A percentile compares a stretch with the other conserved stretches of the same genome.
Evolutionary conservation across 208 protist species (phyloP).

Genomic region (Acanthamoeba lenticulata): DNA sequence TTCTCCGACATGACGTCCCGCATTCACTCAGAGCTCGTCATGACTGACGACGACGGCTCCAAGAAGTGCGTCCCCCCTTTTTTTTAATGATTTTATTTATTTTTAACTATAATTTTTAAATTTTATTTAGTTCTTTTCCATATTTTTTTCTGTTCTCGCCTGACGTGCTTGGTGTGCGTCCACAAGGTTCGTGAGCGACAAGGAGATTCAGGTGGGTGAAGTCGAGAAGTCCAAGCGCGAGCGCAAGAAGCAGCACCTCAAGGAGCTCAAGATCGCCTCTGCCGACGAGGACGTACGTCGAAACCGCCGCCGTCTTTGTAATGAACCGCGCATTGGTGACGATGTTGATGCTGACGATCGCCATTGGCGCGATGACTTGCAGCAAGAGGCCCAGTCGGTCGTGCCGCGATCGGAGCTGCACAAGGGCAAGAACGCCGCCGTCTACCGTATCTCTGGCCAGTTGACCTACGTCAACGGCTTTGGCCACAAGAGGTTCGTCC

Average conservation of each 20-base stretch:
- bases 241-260: conserved; percentile 53
- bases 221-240: conserved; percentile 57
- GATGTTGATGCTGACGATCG: too few species aligned
- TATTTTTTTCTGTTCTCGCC: too few species aligned
- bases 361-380: background rate
- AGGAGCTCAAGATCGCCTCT: conserved; percentile 21
- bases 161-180: too few species aligned
- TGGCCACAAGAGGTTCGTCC: conserved; percentile 13
- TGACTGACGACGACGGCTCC: conserved; percentile 57
- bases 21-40: conserved; percentile 63
- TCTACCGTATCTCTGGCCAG: conserved; percentile 71
- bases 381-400: conserved; percentile 1
- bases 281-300: background rate
- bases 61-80: background rate
- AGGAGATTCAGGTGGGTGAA: conserved; percentile 59
- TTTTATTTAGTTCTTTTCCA: background rate
- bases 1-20: conserved; percentile 67
- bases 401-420: conserved; percentile 50
- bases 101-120: too few species aligned
- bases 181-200: conserved; percentile 61
- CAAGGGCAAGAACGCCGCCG: conserved; percentile 54
- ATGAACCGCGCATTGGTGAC: too few species aligned
- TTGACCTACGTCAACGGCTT: conserved; percentile 76
- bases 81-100: too few species aligned
- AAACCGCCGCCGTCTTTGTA: too few species aligned